Conservation (phyloP, 2,329 filamentous ascomycete genomes). For the Penicillium olsonii region DNA sequence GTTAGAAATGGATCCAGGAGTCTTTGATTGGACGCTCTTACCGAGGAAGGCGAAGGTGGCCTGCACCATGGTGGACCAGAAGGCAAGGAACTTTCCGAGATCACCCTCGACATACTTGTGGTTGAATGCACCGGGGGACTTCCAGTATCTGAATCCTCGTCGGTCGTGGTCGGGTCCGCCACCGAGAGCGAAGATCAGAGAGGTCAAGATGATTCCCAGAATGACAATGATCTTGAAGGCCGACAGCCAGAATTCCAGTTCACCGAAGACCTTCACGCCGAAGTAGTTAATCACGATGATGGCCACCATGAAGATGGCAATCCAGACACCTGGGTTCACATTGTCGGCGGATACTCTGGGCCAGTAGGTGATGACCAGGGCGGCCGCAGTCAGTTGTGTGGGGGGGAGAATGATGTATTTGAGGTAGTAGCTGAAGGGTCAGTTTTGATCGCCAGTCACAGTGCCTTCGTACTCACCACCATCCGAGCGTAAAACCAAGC, state of each 20-base stretch:
- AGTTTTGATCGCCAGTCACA: slow-evolving; percentile 14
- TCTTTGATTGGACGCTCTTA: slow-evolving; percentile 44
- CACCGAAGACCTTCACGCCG: slow-evolving; percentile 68
- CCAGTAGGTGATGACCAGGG: slow-evolving; percentile 23
- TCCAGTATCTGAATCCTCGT: slow-evolving; percentile 69
- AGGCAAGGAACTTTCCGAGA: slow-evolving; percentile 59
- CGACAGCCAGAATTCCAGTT: slow-evolving; percentile 63
- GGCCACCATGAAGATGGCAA: slow-evolving; percentile 66
- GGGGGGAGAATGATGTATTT: slow-evolving; percentile 10
- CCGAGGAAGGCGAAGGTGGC: slow-evolving; percentile 76
- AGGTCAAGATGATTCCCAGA: slow-evolving; percentile 65
- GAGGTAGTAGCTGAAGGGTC: slow-evolving; percentile 2
- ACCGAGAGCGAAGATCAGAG: slow-evolving; percentile 64
- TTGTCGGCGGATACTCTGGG: slow-evolving; percentile 52
- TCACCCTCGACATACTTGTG: slow-evolving; percentile 47
- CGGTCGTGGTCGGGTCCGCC: slow-evolving; percentile 65
- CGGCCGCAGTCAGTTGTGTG: slow-evolving; percentile 25
- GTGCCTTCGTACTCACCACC: slow-evolving; percentile 41
- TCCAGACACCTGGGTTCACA: slow-evolving; percentile 78
- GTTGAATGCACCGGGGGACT: slow-evolving; percentile 61
- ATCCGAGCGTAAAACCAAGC: slow-evolving; percentile 45
- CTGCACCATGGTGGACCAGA: slow-evolving; percentile 72
- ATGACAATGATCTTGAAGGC: slow-evolving; percentile 71
- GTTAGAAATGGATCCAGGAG: neutral
- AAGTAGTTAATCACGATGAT: slow-evolving; percentile 71